Evolutionary conservation across 179 eudicot genomes (phyloP).

Genomic region (Patellifolia procumbens): DNA sequence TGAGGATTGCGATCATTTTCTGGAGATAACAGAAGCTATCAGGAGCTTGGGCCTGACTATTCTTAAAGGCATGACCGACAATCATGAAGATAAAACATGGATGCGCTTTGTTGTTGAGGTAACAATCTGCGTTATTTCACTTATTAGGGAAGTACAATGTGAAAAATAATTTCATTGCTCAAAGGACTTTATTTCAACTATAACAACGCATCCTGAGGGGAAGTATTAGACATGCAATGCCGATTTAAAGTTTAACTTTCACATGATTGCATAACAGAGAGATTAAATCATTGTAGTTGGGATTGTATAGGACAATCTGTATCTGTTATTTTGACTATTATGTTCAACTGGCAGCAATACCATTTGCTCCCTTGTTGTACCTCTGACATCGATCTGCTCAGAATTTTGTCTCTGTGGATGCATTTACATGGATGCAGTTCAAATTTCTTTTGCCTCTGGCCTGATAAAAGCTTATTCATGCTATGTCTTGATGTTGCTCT

Average conservation of each 20-base stretch:
- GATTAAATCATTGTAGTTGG: not conserved
- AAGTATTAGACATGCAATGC: not conserved
- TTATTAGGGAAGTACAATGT: not conserved
- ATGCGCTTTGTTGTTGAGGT: conserved; percentile 91
- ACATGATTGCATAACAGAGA: not conserved
- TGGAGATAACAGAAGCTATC: conserved; percentile 74
- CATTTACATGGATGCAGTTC: not conserved
- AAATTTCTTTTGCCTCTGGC: not conserved
- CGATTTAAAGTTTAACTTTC: not conserved
- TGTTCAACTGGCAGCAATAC: not conserved
- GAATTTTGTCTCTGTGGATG: not conserved
- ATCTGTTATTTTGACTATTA: not conserved
- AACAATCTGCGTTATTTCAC: no score
- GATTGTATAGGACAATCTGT: not conserved
- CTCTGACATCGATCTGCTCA: not conserved
- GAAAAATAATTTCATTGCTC: not conserved
- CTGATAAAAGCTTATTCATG: not conserved
- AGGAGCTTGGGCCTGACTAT: conserved; percentile 73
- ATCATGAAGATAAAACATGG: conserved; percentile 67
- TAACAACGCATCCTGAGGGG: not conserved
- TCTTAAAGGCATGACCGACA: conserved; percentile 74
- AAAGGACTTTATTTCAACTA: not conserved
- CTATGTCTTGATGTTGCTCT: not conserved
- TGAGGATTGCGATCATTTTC: conserved; percentile 62
- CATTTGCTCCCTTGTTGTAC: conserved; percentile 6